Percentiles rank a stretch among this genome's conserved stretches.
phyloP scores from a whole-genome alignment of 176 grass and related monocot genomes.

The Areca catechu region DNA sequence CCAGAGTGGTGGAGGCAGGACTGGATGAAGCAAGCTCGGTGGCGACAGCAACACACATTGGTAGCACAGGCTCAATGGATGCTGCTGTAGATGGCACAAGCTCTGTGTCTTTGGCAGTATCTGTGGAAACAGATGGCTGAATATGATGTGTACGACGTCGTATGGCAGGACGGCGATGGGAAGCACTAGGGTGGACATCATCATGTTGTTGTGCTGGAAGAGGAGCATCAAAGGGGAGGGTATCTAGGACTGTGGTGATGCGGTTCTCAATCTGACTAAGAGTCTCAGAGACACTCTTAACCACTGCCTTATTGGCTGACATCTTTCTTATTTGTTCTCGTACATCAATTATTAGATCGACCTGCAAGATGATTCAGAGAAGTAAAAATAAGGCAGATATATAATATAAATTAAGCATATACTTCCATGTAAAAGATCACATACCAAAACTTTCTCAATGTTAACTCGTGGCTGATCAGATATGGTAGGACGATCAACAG shows the following conservation, averaged over 20 bases:
- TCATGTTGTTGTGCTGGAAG: not conserved
- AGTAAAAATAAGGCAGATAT: not conserved
- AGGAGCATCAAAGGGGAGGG: slow-evolving; percentile 2
- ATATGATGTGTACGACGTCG: not conserved
- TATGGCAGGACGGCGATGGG: not conserved
- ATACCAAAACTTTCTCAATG: slow-evolving; percentile 29
- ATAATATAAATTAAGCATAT: not conserved
- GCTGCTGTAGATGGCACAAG: not conserved
- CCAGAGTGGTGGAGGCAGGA: too few species aligned
- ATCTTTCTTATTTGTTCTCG: slow-evolving; percentile 29
- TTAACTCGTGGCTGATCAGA: slow-evolving; percentile 13
- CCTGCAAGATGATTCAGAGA: slow-evolving; percentile 24
- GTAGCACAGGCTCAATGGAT: too few species aligned
- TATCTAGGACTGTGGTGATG: slow-evolving; percentile 28
- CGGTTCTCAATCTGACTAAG: slow-evolving; percentile 29
- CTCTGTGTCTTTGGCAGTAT: not conserved
- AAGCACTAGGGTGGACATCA: not conserved
- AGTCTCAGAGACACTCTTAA: slow-evolving; percentile 18
- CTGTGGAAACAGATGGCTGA: not conserved
- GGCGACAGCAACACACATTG: too few species aligned
- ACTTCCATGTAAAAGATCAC: slow-evolving; percentile 11
- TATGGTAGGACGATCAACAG: slow-evolving; percentile 34
- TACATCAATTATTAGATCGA: slow-evolving; percentile 33
- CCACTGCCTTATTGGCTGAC: slow-evolving; percentile 21
- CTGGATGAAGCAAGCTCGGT: too few species aligned